Evolutionary conservation across 2,329 filamentous ascomycete species (phyloP).

Genomic region (Fusarium incarnatum): DNA sequence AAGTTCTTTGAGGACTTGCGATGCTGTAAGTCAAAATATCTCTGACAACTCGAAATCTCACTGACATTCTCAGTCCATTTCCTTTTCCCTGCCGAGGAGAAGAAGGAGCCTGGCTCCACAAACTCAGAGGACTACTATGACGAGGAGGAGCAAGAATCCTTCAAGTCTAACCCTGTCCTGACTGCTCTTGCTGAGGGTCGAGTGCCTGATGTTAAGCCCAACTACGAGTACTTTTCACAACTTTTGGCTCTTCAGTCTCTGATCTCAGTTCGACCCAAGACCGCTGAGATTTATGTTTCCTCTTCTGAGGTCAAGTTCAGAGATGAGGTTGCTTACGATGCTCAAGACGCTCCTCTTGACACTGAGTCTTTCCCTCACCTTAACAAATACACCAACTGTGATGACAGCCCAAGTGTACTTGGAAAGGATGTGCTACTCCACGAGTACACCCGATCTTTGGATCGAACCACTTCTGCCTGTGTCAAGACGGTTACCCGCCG

Average conservation of each 20-base stretch:
- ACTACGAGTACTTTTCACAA: constrained; percentile 71
- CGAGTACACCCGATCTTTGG: constrained; percentile 67
- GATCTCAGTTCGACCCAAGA: constrained; percentile 67
- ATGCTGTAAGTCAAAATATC: constrained; percentile 65
- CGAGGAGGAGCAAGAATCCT: constrained; percentile 62
- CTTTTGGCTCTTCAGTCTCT: constrained; percentile 65
- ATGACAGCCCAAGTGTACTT: constrained; percentile 62
- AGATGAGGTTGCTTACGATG: constrained; percentile 60
- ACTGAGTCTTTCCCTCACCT: constrained; percentile 66
- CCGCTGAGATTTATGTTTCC: constrained; percentile 70
- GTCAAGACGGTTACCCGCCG: constrained; percentile 64
- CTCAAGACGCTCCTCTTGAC: constrained; percentile 58
- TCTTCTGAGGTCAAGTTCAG: constrained; percentile 64
- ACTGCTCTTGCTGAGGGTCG: constrained; percentile 68
- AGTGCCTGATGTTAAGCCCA: constrained; percentile 68
- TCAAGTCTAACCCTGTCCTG: constrained; percentile 74
- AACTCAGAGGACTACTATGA: constrained; percentile 67
- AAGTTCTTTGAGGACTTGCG: constrained; percentile 72
- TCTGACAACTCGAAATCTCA: not conserved
- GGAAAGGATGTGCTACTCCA: constrained; percentile 67
- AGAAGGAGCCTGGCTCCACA: constrained; percentile 69
- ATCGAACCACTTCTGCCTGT: constrained; percentile 67
- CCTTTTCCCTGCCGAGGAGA: constrained; percentile 67
- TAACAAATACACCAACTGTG: constrained; percentile 64
- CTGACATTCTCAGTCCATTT: constrained; percentile 63